A percentile compares a stretch with the other conserved stretches of the same genome.
These are phyloP conservation scores for Acer saccharum DNA, from an alignment of 345 rosid genomes.

Conservation along the genomic window DNA sequence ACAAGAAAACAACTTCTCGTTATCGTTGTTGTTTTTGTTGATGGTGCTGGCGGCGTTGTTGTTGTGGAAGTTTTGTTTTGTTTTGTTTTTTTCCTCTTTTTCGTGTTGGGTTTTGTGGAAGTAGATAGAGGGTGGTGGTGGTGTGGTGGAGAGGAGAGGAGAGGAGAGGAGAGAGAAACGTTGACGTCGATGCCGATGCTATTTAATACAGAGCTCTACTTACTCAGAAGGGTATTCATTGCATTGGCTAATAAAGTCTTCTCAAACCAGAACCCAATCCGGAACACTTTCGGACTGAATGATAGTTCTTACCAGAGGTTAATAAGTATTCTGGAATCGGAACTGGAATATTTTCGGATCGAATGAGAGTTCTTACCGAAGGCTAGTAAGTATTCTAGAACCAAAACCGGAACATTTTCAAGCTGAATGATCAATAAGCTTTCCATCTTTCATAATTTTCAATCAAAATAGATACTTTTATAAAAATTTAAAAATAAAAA, in stretches of 20 bases:
- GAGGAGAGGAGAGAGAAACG: conserved; percentile 2
- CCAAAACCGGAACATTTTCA: too few species aligned
- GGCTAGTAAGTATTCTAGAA: too few species aligned
- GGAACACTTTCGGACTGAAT: too few species aligned
- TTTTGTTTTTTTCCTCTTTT: background rate
- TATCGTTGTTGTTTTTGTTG: background rate
- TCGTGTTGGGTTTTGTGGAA: background rate
- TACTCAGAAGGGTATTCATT: background rate
- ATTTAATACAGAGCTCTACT: conserved; percentile 21
- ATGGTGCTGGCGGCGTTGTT: background rate
- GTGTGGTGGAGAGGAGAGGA: conserved; percentile 2
- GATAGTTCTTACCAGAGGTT: too few species aligned
- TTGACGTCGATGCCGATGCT: conserved; percentile 35
- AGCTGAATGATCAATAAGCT: too few species aligned
- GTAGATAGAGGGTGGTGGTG: conserved; percentile 9
- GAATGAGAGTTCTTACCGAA: too few species aligned
- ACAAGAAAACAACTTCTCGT: background rate
- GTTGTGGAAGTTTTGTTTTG: background rate
- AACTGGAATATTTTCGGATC: too few species aligned
- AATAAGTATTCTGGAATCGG: too few species aligned
- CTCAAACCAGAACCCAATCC: too few species aligned
- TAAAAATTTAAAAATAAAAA: too few species aligned
- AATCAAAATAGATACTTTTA: too few species aligned
- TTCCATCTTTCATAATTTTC: too few species aligned
- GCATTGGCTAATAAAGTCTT: background rate